A percentile compares a stretch with the other conserved stretches of the same genome.
Conservation (phyloP, 2,329 filamentous ascomycete species). For the Fusarium sp. region DNA sequence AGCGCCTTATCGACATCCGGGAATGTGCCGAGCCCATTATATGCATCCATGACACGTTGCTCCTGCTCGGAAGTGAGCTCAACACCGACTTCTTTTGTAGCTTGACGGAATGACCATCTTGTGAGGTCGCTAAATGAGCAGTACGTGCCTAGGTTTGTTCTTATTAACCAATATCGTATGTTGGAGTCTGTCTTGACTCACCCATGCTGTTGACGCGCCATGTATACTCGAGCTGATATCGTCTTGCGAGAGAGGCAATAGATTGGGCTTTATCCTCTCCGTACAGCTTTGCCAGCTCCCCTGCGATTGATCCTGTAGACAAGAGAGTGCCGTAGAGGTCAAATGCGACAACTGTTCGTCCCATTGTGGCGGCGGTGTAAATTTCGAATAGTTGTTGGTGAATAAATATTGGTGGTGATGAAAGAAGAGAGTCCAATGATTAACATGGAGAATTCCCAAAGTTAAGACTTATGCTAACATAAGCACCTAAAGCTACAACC, state of each 20-base stretch:
- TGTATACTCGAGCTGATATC: constrained; percentile 83
- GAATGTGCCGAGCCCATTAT: constrained; percentile 76
- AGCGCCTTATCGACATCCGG: constrained; percentile 73
- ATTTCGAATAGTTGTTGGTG: too few relatives aligned
- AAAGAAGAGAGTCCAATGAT: background rate
- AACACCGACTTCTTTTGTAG: constrained; percentile 70
- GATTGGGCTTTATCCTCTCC: constrained; percentile 69
- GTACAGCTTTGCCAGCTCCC: constrained; percentile 70
- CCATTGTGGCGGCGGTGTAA: constrained; percentile 31
- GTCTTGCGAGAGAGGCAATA: constrained; percentile 75
- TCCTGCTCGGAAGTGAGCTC: constrained; percentile 62
- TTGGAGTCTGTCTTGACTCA: constrained; percentile 53
- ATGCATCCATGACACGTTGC: constrained; percentile 71
- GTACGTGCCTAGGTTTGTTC: constrained; percentile 61
- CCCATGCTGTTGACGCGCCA: constrained; percentile 84
- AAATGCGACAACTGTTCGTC: constrained; percentile 72
- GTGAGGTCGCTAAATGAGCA: constrained; percentile 73
- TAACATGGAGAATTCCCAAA: background rate
- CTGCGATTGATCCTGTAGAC: constrained; percentile 78
- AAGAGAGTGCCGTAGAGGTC: constrained; percentile 83
- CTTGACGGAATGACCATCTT: constrained; percentile 72
- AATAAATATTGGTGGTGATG: background rate
- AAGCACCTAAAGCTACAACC: too few relatives aligned
- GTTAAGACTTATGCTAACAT: too few relatives aligned
- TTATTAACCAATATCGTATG: background rate